Evolutionary conservation across 306 rosid species (phyloP), one percentile per base, ranked within the genome.

Genomic region (Gillenia trifoliata): DNA sequence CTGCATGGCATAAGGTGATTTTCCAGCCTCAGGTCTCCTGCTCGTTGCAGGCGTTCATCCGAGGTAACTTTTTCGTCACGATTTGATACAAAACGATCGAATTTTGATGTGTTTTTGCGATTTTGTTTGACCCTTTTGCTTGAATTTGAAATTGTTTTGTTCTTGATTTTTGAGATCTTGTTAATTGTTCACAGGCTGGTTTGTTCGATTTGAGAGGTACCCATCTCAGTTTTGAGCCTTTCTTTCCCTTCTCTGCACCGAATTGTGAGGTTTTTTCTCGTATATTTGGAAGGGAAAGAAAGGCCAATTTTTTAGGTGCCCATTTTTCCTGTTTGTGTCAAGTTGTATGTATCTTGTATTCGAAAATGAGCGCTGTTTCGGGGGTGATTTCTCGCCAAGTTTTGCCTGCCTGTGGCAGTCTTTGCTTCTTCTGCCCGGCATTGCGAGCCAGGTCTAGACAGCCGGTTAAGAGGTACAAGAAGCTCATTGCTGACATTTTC

Each of bases 401-500:
- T 59, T 68, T 95, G 84, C 99, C 99, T 8, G 99, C 85, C 59
- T 95, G 99, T 40, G 98, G 97, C 17, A 67, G 40, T 78, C 96
- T 95, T 59, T 95, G 99, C 78, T 82, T 95, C 86, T 90, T 90
- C 74, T 95, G 96, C 83, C 99, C 99, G 11, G 81, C 86, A 26
- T n/a, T 95, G 84, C 84, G 97, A 81, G 81, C 97, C 65, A 85
- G 99, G 89, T 95, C 99, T 31, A 86, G 98, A 72, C 99, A 95
- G 84, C 99, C 99, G 31, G 96, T 95, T 50, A 95, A 95, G 93
- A 89, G 99, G 85, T 95, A 95, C 93, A 95, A 95, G 96, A 95
- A 90, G 88, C 92, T 95, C 81, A 89, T 95, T 38, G 89, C 98
- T 60, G 98, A 92, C 9, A 90, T 90, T 82, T 92, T 95, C 50